phyloP scores from a whole-genome alignment of 1,284 basidiomycete species.

The Leccinum subfulvum region DNA sequence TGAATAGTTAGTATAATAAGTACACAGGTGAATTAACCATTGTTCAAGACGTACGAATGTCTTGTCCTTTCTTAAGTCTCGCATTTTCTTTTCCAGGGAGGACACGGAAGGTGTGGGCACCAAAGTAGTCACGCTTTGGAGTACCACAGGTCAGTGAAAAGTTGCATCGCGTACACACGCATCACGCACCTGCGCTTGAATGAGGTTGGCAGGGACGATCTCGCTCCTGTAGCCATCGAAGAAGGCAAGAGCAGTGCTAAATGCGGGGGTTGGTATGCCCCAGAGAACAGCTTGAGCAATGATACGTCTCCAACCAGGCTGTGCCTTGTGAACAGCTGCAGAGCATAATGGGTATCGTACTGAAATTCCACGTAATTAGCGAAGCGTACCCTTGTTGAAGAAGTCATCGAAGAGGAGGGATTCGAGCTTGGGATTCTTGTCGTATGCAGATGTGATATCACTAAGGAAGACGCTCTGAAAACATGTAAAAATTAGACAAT shows the following conservation, averaged over 20 bases:
- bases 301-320: slow-evolving; percentile 98
- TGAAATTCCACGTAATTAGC: background rate
- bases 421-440: slow-evolving; percentile 85
- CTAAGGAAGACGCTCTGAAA: slow-evolving; percentile 85
- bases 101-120: slow-evolving; percentile 93
- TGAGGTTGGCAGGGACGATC: slow-evolving; percentile 88
- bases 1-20: slow-evolving; percentile 29
- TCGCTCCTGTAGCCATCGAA: slow-evolving; percentile 97
- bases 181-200: slow-evolving; percentile 81
- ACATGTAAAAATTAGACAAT: slow-evolving; percentile 8
- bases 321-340: slow-evolving; percentile 85
- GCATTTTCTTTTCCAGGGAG: slow-evolving; percentile 86
- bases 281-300: slow-evolving; percentile 95
- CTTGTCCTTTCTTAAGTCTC: slow-evolving; percentile 75
- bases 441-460: slow-evolving; percentile 92
- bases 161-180: background rate
- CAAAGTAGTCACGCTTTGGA: slow-evolving; percentile 82
- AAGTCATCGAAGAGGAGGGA: slow-evolving; percentile 96
- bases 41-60: slow-evolving; percentile 71
- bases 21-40: slow-evolving; percentile 8
- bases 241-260: slow-evolving; percentile 97
- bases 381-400: slow-evolving; percentile 82
- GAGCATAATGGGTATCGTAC: slow-evolving; percentile 3
- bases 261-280: slow-evolving; percentile 96
- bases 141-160: slow-evolving; percentile 34